These are phyloP conservation scores for Silene vulgaris DNA, from an alignment of 179 eudicot genomes.

Conservation along the genomic window DNA sequence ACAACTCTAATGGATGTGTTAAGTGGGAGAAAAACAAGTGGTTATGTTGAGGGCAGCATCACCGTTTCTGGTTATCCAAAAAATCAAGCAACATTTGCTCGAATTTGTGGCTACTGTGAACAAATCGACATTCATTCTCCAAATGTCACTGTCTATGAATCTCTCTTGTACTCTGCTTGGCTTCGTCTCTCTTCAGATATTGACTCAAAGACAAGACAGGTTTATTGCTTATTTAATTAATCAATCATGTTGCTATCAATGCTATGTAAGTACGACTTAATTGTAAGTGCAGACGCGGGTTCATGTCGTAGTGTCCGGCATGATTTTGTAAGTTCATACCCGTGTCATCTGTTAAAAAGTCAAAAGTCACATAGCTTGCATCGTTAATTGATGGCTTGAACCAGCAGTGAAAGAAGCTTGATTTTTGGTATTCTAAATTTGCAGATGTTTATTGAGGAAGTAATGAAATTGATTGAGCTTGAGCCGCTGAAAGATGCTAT, in stretches of 20 bases:
- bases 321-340: neutral
- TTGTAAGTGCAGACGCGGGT: too few species aligned
- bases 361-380: neutral
- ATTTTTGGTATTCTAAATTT: too few species aligned
- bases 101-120: slow-evolving; percentile 77
- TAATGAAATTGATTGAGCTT: slow-evolving; percentile 70
- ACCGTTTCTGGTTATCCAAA: slow-evolving; percentile 71
- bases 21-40: slow-evolving; percentile 78
- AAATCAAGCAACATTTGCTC: slow-evolving; percentile 74
- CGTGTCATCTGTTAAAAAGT: too few species aligned
- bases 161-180: slow-evolving; percentile 72
- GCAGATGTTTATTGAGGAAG: slow-evolving; percentile 69
- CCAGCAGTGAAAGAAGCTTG: too few species aligned
- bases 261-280: too few species aligned
- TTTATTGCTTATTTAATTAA: neutral
- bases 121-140: slow-evolving; percentile 84
- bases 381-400: neutral
- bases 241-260: too few species aligned
- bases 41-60: slow-evolving; percentile 62
- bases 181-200: slow-evolving; percentile 63
- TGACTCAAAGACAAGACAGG: slow-evolving; percentile 45
- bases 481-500: slow-evolving; percentile 41
- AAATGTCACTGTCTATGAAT: slow-evolving; percentile 73
- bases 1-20: slow-evolving; percentile 83
- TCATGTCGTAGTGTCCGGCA: too few species aligned